A percentile compares a stretch with the other conserved stretches of the same genome.
These are phyloP conservation scores for Gossypium davidsonii DNA, from an alignment of 441 rosid genomes.

Conservation along the genomic window DNA sequence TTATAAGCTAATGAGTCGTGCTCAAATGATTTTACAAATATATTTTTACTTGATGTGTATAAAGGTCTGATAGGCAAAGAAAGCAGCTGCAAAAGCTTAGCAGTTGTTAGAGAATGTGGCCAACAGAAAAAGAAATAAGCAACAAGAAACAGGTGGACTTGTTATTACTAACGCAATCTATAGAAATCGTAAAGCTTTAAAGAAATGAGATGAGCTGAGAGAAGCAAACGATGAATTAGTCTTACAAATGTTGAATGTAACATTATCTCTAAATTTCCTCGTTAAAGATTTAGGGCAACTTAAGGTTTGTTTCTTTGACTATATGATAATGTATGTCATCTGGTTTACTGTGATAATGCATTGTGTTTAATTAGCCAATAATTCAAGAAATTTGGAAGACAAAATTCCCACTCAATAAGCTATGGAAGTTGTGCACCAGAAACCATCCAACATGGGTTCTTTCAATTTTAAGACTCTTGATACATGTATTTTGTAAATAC, in stretches of 20 bases:
- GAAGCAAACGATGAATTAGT: conserved; percentile 31
- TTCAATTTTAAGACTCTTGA: neutral
- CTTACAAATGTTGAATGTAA: conserved; percentile 70
- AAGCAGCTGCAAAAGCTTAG: conserved; percentile 74
- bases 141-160: conserved; percentile 65
- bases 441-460: neutral
- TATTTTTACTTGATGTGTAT: conserved; percentile 2
- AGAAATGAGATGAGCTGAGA: conserved; percentile 36
- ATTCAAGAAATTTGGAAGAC: neutral
- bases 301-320: conserved; percentile 46
- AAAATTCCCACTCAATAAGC: neutral
- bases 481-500: neutral
- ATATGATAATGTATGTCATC: neutral
- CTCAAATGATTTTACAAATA: neutral
- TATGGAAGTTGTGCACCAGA: neutral
- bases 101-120: conserved; percentile 71
- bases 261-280: conserved; percentile 87
- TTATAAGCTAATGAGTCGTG: neutral
- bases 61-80: conserved; percentile 74
- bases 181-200: conserved; percentile 58
- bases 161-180: conserved; percentile 68
- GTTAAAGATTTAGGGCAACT: conserved; percentile 75
- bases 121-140: conserved; percentile 68
- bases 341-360: neutral
- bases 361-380: neutral